Evolutionary conservation across 495 filamentous ascomycete genomes (phyloP).

Genomic region (Aspergillus heteromorphus): DNA sequence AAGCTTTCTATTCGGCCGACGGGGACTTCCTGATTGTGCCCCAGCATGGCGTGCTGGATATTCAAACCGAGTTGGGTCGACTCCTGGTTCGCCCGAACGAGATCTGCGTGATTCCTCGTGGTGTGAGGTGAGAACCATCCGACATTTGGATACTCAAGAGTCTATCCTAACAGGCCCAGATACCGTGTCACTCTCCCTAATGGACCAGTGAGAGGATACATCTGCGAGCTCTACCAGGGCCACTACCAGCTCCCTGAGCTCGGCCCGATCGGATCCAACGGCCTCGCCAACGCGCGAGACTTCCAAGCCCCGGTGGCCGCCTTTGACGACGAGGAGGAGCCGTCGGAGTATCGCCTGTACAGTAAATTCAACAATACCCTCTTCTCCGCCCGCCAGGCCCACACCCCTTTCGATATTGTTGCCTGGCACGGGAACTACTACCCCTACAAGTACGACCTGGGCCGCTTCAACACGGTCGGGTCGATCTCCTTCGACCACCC

Average conservation of each 20-base stretch:
- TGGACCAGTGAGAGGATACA: constrained; percentile 72
- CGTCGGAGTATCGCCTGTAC: constrained; percentile 52
- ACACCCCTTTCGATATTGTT: constrained; percentile 78
- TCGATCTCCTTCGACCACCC: constrained; percentile 72
- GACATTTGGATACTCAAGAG: constrained; percentile 33
- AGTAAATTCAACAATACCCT: constrained; percentile 78
- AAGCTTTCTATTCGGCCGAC: constrained; percentile 85
- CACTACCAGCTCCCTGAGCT: constrained; percentile 84
- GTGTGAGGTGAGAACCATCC: constrained; percentile 49
- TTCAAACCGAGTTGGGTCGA: constrained; percentile 78
- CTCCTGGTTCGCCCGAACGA: constrained; percentile 84
- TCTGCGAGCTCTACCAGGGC: constrained; percentile 79
- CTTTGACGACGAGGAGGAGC: constrained; percentile 57
- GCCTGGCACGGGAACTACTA: constrained; percentile 76
- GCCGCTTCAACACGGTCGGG: constrained; percentile 72
- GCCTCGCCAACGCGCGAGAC: constrained; percentile 82
- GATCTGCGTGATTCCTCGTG: constrained; percentile 82
- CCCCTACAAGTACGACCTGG: constrained; percentile 85
- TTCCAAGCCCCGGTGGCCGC: constrained; percentile 78
- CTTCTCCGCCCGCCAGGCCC: constrained; percentile 64
- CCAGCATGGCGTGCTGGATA: constrained; percentile 78
- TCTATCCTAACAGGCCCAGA: constrained; percentile 23
- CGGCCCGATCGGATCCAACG: constrained; percentile 82
- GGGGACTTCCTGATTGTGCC: constrained; percentile 84
- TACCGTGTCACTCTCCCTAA: constrained; percentile 66